These are phyloP conservation scores for Aspergillus coremiiformis DNA, from an alignment of 495 filamentous ascomycete genomes.

Conservation along the genomic window DNA sequence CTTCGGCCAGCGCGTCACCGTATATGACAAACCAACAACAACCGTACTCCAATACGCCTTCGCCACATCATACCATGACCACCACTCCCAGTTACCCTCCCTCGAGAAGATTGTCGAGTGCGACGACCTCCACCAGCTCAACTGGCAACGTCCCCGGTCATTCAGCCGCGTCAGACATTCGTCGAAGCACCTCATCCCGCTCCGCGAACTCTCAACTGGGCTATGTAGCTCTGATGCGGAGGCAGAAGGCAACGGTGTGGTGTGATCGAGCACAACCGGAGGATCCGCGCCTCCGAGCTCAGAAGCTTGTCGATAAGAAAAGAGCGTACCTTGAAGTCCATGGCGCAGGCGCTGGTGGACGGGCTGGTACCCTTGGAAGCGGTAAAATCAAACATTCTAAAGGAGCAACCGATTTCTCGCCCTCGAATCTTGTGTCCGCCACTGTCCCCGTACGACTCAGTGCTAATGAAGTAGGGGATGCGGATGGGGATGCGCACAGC, in stretches of 20 bases:
- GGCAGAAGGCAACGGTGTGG: constrained; percentile 98
- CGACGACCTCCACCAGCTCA: constrained; percentile 60
- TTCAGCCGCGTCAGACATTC: constrained; percentile 49
- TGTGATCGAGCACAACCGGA: constrained; percentile 91
- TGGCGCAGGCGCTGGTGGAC: constrained; percentile 39
- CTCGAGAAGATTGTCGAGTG: constrained; percentile 62
- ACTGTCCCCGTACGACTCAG: constrained; percentile 85
- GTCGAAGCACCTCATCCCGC: constrained; percentile 66
- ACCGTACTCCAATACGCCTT: constrained; percentile 23
- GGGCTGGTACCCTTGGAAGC: constrained; percentile 53
- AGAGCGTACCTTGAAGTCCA: constrained; percentile 76
- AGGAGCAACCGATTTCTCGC: constrained; percentile 62
- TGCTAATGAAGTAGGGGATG: constrained; percentile 89
- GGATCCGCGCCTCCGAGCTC: constrained; percentile 73
- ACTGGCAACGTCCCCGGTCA: constrained; percentile 40
- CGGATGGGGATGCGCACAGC: constrained; percentile 59
- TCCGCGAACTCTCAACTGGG: constrained; percentile 51
- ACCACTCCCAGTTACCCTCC: constrained; percentile 29
- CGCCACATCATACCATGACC: constrained; percentile 26
- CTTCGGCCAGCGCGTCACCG: constrained; percentile 53
- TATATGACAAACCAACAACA: constrained; percentile 25
- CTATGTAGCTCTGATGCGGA: constrained; percentile 90
- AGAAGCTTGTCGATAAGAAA: constrained; percentile 75
- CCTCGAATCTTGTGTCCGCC: constrained; percentile 63
- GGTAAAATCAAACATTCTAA: constrained; percentile 79